Conservation (phyloP, 352 stramenopile species). For the Phytophthora pini region DNA sequence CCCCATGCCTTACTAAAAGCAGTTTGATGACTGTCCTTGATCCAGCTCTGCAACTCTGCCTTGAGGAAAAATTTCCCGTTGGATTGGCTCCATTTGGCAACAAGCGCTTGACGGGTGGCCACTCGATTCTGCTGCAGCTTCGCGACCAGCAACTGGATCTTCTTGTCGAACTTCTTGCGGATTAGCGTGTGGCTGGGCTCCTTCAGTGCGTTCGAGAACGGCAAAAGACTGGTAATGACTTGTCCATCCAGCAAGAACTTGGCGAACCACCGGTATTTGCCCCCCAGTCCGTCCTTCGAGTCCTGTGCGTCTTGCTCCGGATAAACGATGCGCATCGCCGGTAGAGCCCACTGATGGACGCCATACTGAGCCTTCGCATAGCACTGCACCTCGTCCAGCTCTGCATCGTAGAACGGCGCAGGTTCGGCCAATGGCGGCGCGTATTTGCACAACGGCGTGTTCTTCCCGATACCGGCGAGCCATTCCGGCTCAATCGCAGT, state of each 20-base stretch:
- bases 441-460: constrained; percentile 78
- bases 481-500: constrained; percentile 98
- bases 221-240: constrained; percentile 70
- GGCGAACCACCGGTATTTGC: constrained; percentile 83
- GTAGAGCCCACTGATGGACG: constrained; percentile 69
- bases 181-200: constrained; percentile 94
- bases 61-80: constrained; percentile 55
- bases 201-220: constrained; percentile 83
- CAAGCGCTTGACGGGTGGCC: constrained; percentile 48
- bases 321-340: constrained; percentile 64
- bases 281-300: constrained; percentile 48
- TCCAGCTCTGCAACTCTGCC: constrained; percentile 61
- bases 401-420: constrained; percentile 61
- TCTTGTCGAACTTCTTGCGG: constrained; percentile 89
- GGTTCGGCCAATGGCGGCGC: constrained; percentile 66
- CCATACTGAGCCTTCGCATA: constrained; percentile 84
- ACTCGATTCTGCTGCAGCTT: constrained; percentile 62
- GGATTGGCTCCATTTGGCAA: constrained; percentile 45
- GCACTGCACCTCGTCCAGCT: constrained; percentile 74
- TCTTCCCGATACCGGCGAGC: constrained; percentile 89
- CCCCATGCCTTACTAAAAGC: constrained; percentile 58
- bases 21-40: constrained; percentile 60
- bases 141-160: constrained; percentile 79
- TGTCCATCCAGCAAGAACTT: constrained; percentile 84
- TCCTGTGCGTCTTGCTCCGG: constrained; percentile 39